Evolutionary conservation across 352 stramenopile genomes (phyloP).

Genomic region (Phytophthora fragariaefolia): DNA sequence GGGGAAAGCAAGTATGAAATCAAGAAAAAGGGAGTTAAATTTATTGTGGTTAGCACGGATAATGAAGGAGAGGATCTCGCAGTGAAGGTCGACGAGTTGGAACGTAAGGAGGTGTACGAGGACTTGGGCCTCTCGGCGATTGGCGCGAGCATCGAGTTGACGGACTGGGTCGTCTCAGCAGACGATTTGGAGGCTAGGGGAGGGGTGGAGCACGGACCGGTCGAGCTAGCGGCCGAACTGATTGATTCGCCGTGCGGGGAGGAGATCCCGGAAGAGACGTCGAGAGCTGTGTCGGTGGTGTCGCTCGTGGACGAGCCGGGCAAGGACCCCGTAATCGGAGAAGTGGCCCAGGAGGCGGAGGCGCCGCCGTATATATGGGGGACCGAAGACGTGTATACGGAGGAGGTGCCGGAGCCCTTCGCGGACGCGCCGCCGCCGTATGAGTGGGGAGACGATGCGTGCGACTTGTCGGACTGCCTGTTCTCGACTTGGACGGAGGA

Average conservation of each 20-base stretch:
- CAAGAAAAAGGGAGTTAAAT: background rate
- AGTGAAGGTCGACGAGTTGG: background rate
- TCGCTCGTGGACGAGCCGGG: background rate
- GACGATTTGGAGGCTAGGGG: background rate
- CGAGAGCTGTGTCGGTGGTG: no score
- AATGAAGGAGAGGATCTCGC: background rate
- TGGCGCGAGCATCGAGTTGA: background rate
- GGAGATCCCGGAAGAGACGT: background rate
- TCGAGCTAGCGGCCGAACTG: background rate
- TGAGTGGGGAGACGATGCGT: background rate
- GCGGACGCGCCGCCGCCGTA: background rate
- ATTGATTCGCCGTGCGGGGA: background rate
- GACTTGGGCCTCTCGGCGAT: background rate
- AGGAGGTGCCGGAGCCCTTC: background rate
- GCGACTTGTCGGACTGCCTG: background rate
- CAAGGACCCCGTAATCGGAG: background rate
- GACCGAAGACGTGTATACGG: background rate
- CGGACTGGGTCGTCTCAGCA: background rate
- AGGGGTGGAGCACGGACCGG: background rate
- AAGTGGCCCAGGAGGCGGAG: background rate
- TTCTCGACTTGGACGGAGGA: background rate
- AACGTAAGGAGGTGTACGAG: background rate
- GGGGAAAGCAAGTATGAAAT: background rate
- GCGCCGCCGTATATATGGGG: background rate
- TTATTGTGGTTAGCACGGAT: background rate